These are phyloP conservation scores for Colletotrichum incanum DNA, from an alignment of 2,329 filamentous ascomycete genomes.

Conservation along the genomic window DNA sequence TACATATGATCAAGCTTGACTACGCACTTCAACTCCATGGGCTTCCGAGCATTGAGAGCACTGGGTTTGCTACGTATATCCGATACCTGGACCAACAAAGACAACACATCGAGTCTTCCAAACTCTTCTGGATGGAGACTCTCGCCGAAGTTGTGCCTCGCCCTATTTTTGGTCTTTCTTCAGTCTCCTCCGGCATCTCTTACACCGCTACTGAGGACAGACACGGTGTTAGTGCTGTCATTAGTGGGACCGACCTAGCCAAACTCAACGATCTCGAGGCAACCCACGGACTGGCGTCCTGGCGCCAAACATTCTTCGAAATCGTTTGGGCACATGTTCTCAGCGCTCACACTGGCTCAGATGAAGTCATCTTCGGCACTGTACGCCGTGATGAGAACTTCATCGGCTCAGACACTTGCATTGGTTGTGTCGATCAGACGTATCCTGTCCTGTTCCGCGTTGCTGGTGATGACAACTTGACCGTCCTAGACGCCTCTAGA, in stretches of 20 bases:
- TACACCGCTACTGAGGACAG: background rate
- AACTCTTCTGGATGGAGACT: background rate
- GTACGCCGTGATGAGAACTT: conserved; percentile 21
- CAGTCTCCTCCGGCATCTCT: background rate
- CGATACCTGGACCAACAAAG: conserved; percentile 4
- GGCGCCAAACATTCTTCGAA: conserved; percentile 20
- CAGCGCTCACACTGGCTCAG: background rate
- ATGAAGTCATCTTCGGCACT: conserved; percentile 10
- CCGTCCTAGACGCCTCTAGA: background rate
- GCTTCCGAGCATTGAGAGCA: conserved; percentile 3
- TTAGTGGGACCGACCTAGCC: background rate
- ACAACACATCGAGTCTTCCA: background rate
- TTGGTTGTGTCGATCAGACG: conserved; percentile 22
- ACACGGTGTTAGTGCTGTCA: conserved; percentile 3
- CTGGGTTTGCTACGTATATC: conserved; percentile 5
- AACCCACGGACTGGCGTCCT: background rate
- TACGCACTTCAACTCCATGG: conserved; percentile 1
- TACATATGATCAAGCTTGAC: conserved; percentile 22
- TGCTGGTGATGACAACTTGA: background rate
- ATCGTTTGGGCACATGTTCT: conserved; percentile 16
- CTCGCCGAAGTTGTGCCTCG: background rate
- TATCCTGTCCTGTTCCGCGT: conserved; percentile 8
- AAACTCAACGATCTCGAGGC: conserved; percentile 1
- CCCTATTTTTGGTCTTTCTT: background rate
- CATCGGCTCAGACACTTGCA: conserved; percentile 3